Evolutionary conservation across 768 basidiomycete species (phyloP).

Genomic region (Russula vinacea): DNA sequence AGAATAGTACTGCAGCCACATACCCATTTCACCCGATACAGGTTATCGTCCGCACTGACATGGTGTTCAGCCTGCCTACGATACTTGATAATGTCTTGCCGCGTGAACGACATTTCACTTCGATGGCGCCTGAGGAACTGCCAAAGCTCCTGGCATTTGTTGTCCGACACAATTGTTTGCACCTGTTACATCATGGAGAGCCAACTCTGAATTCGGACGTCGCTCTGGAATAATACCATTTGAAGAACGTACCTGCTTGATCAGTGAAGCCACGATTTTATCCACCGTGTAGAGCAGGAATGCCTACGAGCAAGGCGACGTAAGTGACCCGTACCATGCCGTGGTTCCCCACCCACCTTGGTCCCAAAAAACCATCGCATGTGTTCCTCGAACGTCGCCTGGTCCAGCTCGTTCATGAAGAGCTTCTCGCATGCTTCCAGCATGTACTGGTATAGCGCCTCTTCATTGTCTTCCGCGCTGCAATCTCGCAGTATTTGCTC

Average conservation of each 20-base stretch:
- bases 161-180: constrained; percentile 80
- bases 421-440: constrained; percentile 89
- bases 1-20: constrained; percentile 32
- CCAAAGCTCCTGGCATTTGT: constrained; percentile 85
- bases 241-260: constrained; percentile 70
- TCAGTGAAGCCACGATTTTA: constrained; percentile 80
- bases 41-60: constrained; percentile 69
- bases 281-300: constrained; percentile 93
- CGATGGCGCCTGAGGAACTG: constrained; percentile 67
- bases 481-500: constrained; percentile 59
- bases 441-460: constrained; percentile 83
- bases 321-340: constrained; percentile 9
- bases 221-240: background rate
- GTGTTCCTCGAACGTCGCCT: constrained; percentile 89
- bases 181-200: constrained; percentile 49
- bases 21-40: constrained; percentile 82
- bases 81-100: constrained; percentile 71
- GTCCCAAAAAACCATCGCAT: constrained; percentile 93
- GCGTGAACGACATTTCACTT: constrained; percentile 47
- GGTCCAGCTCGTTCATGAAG: constrained; percentile 92
- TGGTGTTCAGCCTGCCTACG: constrained; percentile 76
- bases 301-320: constrained; percentile 53
- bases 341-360: constrained; percentile 47
- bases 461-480: constrained; percentile 45
- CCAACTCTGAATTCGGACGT: constrained; percentile 5